Conservation (phyloP, 257 asterid species). For the Prunella vulgaris region DNA sequence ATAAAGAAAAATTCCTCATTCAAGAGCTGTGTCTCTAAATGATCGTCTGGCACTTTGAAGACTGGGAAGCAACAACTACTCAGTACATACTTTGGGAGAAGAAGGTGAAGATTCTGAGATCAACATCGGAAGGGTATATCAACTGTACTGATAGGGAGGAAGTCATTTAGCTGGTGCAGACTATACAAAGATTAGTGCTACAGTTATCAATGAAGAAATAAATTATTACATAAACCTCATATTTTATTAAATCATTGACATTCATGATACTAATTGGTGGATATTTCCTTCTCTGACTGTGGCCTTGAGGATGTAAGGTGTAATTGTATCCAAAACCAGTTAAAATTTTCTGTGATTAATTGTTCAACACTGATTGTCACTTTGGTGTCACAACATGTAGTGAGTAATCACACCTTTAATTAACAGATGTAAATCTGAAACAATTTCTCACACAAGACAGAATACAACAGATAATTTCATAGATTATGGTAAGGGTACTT, state of each 20-base stretch:
- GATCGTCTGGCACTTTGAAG: neutral
- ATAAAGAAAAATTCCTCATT: neutral
- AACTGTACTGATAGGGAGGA: neutral
- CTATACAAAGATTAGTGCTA: neutral
- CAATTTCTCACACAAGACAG: neutral
- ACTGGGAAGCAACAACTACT: neutral
- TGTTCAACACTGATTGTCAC: neutral
- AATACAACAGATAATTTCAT: neutral
- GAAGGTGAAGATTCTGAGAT: neutral
- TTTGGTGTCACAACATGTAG: neutral
- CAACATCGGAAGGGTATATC: neutral
- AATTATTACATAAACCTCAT: neutral
- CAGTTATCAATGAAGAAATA: neutral
- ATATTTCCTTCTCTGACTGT: neutral
- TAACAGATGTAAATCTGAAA: neutral
- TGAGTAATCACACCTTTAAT: neutral
- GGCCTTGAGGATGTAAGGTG: neutral
- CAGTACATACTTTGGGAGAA: neutral
- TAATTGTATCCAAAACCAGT: neutral
- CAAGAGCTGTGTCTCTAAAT: neutral
- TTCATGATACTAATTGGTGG: neutral
- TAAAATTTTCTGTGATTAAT: neutral
- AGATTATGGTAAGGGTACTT: constrained; percentile 30
- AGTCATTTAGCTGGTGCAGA: neutral
- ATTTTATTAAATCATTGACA: neutral